Evolutionary conservation across 1,284 basidiomycete species (phyloP).

Genomic region (Cryptococcus hybrid): DNA sequence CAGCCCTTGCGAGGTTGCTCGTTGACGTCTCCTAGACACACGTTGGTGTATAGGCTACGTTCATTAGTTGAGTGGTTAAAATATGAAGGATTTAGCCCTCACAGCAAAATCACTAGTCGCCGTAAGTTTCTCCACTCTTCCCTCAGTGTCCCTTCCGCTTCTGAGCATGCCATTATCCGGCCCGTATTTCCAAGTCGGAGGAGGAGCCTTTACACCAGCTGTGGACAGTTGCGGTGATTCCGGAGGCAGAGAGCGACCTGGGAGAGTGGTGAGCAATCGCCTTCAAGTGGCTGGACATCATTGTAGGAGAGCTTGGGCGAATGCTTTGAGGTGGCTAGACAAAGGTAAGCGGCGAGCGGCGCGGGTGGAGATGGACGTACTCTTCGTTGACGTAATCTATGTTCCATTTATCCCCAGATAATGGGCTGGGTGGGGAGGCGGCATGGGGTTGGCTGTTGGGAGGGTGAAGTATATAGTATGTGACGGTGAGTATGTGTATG

Average conservation of each 20-base stretch:
- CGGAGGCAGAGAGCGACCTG: conserved; percentile 26
- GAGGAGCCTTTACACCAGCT: neutral
- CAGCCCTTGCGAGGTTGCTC: conserved; percentile 60
- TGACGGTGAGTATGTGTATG: no score
- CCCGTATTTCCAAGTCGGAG: conserved; percentile 29
- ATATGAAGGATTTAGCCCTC: conserved; percentile 8
- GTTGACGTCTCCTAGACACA: conserved; percentile 51
- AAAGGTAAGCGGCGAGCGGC: neutral
- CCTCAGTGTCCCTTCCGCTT: conserved; percentile 19
- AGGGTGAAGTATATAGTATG: no score
- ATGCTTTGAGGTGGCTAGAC: conserved; percentile 44
- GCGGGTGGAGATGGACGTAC: conserved; percentile 48
- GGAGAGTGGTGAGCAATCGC: conserved; percentile 30
- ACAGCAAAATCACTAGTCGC: conserved; percentile 86
- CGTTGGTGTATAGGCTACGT: conserved; percentile 70
- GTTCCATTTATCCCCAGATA: conserved; percentile 30
- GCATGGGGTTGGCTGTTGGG: no score
- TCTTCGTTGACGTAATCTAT: conserved; percentile 67
- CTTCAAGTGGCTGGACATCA: conserved; percentile 31
- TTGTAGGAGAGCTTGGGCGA: conserved; percentile 41
- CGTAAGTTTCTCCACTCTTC: conserved; percentile 69
- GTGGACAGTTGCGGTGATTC: conserved; percentile 8
- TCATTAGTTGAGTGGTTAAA: neutral
- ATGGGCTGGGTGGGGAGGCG: no score
- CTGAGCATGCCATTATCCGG: conserved; percentile 23